Evolutionary conservation across 78 protist species (phyloP).

Genomic region (Cavenderia fasciculata): DNA sequence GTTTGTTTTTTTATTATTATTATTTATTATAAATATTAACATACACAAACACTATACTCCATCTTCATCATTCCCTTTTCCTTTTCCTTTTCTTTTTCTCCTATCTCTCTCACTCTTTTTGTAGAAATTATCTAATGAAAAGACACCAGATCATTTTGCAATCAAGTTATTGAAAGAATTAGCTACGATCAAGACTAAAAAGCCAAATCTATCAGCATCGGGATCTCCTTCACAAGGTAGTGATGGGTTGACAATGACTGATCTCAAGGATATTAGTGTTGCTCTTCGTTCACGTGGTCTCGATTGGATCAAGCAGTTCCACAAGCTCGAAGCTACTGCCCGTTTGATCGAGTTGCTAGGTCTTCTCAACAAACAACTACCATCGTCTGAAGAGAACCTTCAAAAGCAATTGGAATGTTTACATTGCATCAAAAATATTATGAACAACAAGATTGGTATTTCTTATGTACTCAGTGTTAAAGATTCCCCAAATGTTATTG

Average conservation of each 20-base stretch:
- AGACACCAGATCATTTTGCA: slow-evolving; percentile 60
- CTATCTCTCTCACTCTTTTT: background rate
- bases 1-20: background rate
- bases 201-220: background rate
- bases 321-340: slow-evolving; percentile 29
- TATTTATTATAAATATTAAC: slow-evolving; percentile 1
- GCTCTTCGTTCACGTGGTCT: slow-evolving; percentile 77
- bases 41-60: too few relatives aligned
- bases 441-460: slow-evolving; percentile 72
- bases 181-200: background rate
- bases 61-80: too few relatives aligned
- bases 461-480: slow-evolving; percentile 16
- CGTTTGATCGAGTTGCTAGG: slow-evolving; percentile 42
- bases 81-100: too few relatives aligned
- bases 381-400: slow-evolving; percentile 28
- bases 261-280: slow-evolving; percentile 69
- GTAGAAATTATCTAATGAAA: slow-evolving; percentile 65
- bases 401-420: slow-evolving; percentile 57
- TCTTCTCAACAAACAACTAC: slow-evolving; percentile 1
- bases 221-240: slow-evolving; percentile 19
- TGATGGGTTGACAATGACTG: slow-evolving; percentile 17
- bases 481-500: slow-evolving; percentile 40
- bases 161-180: slow-evolving; percentile 24
- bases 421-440: slow-evolving; percentile 54
- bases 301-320: slow-evolving; percentile 70